Conservation (phyloP, 2,329 filamentous ascomycete species). For the Diaporthe citri region DNA sequence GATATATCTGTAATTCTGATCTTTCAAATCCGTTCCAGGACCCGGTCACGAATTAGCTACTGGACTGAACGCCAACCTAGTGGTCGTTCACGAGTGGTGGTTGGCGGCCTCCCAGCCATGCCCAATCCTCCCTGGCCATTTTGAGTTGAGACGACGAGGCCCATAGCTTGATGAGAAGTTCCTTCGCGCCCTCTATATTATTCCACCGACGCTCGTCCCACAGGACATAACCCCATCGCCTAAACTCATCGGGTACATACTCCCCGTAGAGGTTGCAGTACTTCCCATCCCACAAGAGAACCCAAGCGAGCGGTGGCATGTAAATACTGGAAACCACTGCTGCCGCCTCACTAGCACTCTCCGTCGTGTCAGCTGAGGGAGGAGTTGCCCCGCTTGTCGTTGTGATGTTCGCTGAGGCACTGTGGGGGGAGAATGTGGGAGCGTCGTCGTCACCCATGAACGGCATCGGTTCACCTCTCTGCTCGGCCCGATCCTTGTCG, state of each 20-base stretch:
- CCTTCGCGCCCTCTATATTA: constrained; percentile 10
- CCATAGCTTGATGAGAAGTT: constrained; percentile 31
- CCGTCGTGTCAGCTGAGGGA: not conserved
- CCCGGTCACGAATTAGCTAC: not conserved
- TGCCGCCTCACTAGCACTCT: not conserved
- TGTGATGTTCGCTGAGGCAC: no score
- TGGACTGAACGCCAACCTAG: no score
- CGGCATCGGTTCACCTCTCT: constrained; percentile 15
- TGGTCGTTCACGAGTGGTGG: no score
- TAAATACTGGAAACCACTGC: not conserved
- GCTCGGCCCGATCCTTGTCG: not conserved
- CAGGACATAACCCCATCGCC: constrained; percentile 43
- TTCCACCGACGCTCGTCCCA: constrained; percentile 42
- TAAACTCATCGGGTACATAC: constrained; percentile 36
- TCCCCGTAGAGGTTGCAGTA: constrained; percentile 40
- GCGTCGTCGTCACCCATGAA: constrained; percentile 26
- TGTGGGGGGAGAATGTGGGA: not conserved
- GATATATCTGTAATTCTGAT: not conserved
- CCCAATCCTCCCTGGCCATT: not conserved
- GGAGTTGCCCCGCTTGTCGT: not conserved
- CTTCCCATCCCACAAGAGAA: constrained; percentile 39
- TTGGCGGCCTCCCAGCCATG: not conserved
- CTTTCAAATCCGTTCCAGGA: not conserved
- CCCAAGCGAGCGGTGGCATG: constrained; percentile 41
- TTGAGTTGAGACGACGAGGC: constrained; percentile 22